phyloP scores from a whole-genome alignment of 129 eudicot species.

The Deinandra increscens region DNA sequence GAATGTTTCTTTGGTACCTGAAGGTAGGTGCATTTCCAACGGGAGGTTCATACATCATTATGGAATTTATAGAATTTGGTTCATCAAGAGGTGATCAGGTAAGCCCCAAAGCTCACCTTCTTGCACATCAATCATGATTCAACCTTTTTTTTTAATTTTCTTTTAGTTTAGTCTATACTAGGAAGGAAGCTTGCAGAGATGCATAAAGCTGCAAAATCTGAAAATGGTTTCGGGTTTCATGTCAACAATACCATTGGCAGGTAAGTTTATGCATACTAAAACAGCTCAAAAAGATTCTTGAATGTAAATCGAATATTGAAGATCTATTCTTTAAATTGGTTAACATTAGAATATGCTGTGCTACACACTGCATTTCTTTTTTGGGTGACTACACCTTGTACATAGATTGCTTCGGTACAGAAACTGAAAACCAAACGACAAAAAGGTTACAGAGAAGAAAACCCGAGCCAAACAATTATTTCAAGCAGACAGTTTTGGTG shows the following conservation, averaged over 20 bases:
- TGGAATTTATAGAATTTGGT: conserved; percentile 94
- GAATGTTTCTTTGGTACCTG: conserved; percentile 23
- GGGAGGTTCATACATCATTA: conserved; percentile 91
- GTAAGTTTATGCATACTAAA: conserved; percentile 35
- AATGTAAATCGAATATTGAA: background rate
- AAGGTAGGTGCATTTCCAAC: conserved; percentile 75
- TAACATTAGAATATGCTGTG: background rate
- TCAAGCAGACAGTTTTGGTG: background rate
- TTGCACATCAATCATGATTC: background rate
- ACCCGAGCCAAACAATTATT: background rate
- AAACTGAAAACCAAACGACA: background rate
- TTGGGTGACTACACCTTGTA: background rate
- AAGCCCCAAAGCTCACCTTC: conserved; percentile 15
- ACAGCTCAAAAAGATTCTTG: background rate
- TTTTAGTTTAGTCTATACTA: conserved; percentile 54
- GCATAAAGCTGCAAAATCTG: conserved; percentile 88
- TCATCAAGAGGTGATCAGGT: conserved; percentile 89
- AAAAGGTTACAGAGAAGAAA: background rate
- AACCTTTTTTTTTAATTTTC: background rate
- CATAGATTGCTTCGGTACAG: background rate
- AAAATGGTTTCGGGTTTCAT: conserved; percentile 84
- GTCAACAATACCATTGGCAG: conserved; percentile 96
- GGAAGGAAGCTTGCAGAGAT: conserved; percentile 98
- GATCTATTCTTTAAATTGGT: background rate
- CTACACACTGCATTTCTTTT: background rate